Base-by-base conservation (phyloP, 371 early-diverging fungal genomes). In the Zopfochytrium polystomum region DNA sequence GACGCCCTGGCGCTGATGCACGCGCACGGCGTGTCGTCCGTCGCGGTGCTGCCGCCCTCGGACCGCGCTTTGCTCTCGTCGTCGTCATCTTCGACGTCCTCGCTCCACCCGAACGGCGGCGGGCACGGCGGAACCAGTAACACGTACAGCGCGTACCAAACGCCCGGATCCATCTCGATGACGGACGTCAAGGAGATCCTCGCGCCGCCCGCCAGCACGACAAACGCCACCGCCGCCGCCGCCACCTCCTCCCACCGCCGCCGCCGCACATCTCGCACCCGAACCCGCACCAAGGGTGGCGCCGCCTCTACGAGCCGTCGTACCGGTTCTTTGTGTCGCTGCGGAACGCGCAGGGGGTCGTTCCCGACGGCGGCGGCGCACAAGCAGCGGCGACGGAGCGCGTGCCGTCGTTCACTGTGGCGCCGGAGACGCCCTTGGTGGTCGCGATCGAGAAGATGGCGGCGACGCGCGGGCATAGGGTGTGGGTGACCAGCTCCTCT, bases 171-270 rank as follows among this genome's bases (percentile, higher is more conserved):
- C n/a, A 67, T 73, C 52, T 33, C 56, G 29, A 72, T 74, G 71
- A 68, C 71, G 2, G 77, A 77, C 58, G 71, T 77, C 52, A 71
- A 72, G 31, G 70, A 67, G 25, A 67, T 77, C 49, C 70, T 77
- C 25, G 54, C 66, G 13, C 35, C 55, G 7, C 53, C 67, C 18
- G 65, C n/a, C n/a, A n/a, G n/a, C n/a, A n/a, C n/a, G n/a, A n/a
- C n/a, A n/a, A n/a, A n/a, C n/a, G n/a, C n/a, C n/a, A n/a, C n/a
- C n/a, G n/a, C n/a, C n/a, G n/a, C n/a, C n/a, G n/a, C n/a, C n/a
- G n/a, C n/a, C n/a, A n/a, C n/a, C n/a, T n/a, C n/a, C n/a, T n/a
- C n/a, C n/a, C n/a, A n/a, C n/a, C n/a, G n/a, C n/a, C n/a, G n/a
- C n/a, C n/a, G n/a, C n/a, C n/a, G n/a, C n/a, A n/a, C n/a, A n/a